Base-by-base conservation (phyloP, 805 yeast genomes). In the Candida hungchunana region DNA sequence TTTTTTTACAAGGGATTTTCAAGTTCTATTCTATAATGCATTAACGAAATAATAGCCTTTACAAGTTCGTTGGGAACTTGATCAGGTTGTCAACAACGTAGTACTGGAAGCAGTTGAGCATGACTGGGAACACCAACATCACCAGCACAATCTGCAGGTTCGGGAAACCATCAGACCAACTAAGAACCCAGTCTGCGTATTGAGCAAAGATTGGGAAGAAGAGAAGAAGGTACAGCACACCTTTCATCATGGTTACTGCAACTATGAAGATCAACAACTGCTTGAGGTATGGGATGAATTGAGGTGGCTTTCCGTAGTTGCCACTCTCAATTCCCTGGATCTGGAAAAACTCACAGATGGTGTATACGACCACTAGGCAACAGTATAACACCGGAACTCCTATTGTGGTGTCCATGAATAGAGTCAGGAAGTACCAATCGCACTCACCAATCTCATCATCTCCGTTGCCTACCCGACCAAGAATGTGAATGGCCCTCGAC, bases 341-440 rank as follows among this genome's bases (percentile, higher is more conserved):
- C 3, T 53, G 40, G 9, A 55, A 50, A 25, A 33, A 34, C 14
- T 40, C 44, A 21, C 59, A 73, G 2, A 66, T 36, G 12, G 58
- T 60, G 54, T 79, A 81, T 2, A 79, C 64, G 3, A 66, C 42
- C 40, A 71, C 71, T 19, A 89, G 66, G 17, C 66, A 59, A 6
- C 59, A 58, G 77, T 85, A 83, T 18, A 83, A 62, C 3, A 90
- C 73, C 6, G 94, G 94, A 3, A 90, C 90, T 1, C 98, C 98
- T 6, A 89, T 71, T 0, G 98, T 90, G 27, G 97, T 89, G 58
- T 90, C 98, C 55, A 90, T 74, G 19, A 90, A 69, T 25, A 90
- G 73, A 51, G 85, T 90, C 36, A 93, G 65, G 54, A 90, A 90
- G 63, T 93, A 90, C 93, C 96, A 93, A 48, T 86, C 90, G 60